phyloP scores from a whole-genome alignment of 225 moss, liverwort and hornwort genomes.

The Asterella californica region DNA sequence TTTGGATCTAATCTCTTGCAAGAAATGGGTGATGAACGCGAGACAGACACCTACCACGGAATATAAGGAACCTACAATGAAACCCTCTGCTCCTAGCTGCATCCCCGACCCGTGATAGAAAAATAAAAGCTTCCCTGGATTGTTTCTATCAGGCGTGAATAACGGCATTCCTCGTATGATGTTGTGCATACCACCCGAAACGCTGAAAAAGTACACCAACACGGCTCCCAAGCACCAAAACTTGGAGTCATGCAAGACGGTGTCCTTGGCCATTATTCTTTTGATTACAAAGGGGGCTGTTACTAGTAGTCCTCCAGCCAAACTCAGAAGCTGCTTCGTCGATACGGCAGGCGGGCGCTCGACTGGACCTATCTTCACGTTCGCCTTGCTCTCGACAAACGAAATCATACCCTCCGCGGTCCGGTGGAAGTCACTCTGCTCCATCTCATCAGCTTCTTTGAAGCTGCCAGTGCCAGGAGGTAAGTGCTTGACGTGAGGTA shows the following conservation, averaged over 20 bases:
- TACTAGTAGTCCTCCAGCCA: conserved; percentile 51
- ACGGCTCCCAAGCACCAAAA: conserved; percentile 78
- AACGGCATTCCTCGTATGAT: conserved; percentile 95
- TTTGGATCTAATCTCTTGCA: conserved; percentile 64
- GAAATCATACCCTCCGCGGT: conserved; percentile 69
- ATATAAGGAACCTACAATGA: conserved; percentile 87
- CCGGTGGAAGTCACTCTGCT: conserved; percentile 60
- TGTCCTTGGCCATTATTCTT: conserved; percentile 65
- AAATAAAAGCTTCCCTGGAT: conserved; percentile 81
- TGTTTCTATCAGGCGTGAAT: conserved; percentile 74
- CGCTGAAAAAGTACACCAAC: conserved; percentile 91
- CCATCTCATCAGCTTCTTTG: conserved; percentile 65
- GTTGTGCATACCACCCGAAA: conserved; percentile 99
- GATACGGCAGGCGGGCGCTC: conserved; percentile 83
- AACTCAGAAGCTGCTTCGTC: conserved; percentile 55
- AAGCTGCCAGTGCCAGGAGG: conserved; percentile 56
- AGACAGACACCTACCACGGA: conserved; percentile 74
- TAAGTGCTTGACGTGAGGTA: conserved; percentile 69
- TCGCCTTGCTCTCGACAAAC: conserved; percentile 72
- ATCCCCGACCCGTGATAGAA: conserved; percentile 92
- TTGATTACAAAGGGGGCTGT: conserved; percentile 74
- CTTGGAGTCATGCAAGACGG: conserved; percentile 72
- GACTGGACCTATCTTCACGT: conserved; percentile 62
- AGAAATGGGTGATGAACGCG: conserved; percentile 72
- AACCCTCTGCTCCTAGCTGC: conserved; percentile 96